phyloP scores from a whole-genome alignment of 1,284 basidiomycete genomes.

The Pascua sp. region DNA sequence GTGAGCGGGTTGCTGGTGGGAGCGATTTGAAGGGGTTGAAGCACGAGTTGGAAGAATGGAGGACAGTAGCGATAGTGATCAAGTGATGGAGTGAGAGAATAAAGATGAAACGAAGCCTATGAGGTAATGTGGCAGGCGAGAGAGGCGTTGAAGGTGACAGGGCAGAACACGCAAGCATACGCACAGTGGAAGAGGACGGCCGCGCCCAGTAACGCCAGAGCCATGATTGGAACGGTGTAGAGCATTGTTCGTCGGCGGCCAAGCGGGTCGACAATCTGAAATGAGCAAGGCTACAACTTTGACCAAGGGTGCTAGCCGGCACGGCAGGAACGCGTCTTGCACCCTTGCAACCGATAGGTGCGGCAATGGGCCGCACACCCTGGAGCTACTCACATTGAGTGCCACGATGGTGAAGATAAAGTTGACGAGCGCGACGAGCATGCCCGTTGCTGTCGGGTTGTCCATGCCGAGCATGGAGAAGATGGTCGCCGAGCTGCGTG shows the following conservation, averaged over 20 bases:
- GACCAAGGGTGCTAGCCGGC: too few relatives aligned
- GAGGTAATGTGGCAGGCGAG: background rate
- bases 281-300: background rate
- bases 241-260: constrained; percentile 74
- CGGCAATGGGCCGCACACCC: too few relatives aligned
- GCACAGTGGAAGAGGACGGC: constrained; percentile 71
- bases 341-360: background rate
- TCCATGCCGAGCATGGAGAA: constrained; percentile 76
- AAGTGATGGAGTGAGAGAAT: background rate
- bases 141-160: background rate
- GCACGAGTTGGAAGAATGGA: too few relatives aligned
- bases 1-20: too few relatives aligned
- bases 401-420: constrained; percentile 78
- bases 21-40: too few relatives aligned
- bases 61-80: too few relatives aligned
- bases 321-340: too few relatives aligned
- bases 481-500: constrained; percentile 73
- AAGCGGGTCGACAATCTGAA: constrained; percentile 65
- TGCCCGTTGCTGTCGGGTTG: constrained; percentile 72
- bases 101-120: background rate
- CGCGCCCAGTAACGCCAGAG: constrained; percentile 65
- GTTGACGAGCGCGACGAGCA: constrained; percentile 74
- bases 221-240: constrained; percentile 72
- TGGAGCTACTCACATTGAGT: constrained; percentile 54
- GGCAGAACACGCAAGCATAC: constrained; percentile 28